Conservation (phyloP, 2,329 filamentous ascomycete species). For the Exophiala bonariae region DNA sequence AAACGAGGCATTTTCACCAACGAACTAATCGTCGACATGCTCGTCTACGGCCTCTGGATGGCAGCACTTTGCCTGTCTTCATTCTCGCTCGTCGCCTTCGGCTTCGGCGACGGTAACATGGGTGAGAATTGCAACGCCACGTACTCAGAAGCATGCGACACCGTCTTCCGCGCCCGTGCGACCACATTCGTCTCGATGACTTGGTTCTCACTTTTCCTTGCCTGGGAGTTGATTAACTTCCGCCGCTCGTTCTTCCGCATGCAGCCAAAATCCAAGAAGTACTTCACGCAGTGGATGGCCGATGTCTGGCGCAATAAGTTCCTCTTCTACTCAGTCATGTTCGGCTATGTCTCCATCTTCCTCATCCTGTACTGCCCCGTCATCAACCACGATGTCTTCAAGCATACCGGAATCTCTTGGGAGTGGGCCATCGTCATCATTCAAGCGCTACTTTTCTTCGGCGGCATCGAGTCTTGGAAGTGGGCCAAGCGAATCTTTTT, state of each 20-base stretch:
- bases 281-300: conserved; percentile 65
- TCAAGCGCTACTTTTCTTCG: conserved; percentile 61
- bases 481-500: conserved; percentile 63
- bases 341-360: conserved; percentile 59
- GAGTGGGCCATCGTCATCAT: conserved; percentile 70
- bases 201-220: conserved; percentile 74
- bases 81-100: conserved; percentile 66
- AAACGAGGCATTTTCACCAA: conserved; percentile 72
- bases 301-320: conserved; percentile 74
- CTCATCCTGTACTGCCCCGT: conserved; percentile 64
- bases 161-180: conserved; percentile 69
- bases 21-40: conserved; percentile 71
- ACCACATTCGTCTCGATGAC: conserved; percentile 74
- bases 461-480: conserved; percentile 67
- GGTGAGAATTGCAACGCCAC: conserved; percentile 61
- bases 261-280: conserved; percentile 61
- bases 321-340: conserved; percentile 64
- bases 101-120: conserved; percentile 60
- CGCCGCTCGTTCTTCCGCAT: conserved; percentile 74
- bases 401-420: conserved; percentile 65
- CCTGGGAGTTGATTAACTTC: conserved; percentile 76
- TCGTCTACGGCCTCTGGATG: conserved; percentile 78
- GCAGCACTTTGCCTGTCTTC: conserved; percentile 65
- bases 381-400: conserved; percentile 65
- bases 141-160: conserved; percentile 57